These are phyloP conservation scores for Lactifluus hygrophoroides DNA, from an alignment of 768 basidiomycete genomes.

Conservation along the genomic window DNA sequence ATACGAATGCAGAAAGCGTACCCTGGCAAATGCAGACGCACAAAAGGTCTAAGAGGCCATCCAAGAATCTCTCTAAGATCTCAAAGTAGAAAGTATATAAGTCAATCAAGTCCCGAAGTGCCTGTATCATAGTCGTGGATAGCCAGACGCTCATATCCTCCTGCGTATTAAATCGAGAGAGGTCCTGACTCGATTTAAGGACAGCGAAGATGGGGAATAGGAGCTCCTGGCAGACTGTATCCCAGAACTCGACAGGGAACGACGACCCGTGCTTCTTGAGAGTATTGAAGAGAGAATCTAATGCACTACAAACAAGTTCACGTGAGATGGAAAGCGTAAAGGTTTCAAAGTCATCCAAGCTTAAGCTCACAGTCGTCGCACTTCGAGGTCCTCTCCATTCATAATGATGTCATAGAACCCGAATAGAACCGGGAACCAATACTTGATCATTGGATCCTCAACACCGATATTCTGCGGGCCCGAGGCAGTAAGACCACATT, in stretches of 20 bases:
- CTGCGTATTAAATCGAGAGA: constrained; percentile 89
- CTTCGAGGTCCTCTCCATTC: constrained; percentile 98
- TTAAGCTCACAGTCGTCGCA: constrained; percentile 77
- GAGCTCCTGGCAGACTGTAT: constrained; percentile 91
- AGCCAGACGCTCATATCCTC: constrained; percentile 99
- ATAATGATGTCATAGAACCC: constrained; percentile 99
- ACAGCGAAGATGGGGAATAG: constrained; percentile 98
- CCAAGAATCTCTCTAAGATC: constrained; percentile 80
- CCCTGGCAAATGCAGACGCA: constrained; percentile 99
- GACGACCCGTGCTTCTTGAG: constrained; percentile 81
- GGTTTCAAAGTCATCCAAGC: background rate
- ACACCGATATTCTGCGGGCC: constrained; percentile 32
- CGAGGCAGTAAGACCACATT: constrained; percentile 40
- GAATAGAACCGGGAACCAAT: constrained; percentile 94
- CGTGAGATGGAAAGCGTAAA: background rate
- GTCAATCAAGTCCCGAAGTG: constrained; percentile 89
- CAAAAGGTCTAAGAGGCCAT: constrained; percentile 87
- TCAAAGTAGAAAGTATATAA: constrained; percentile 95
- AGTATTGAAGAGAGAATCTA: constrained; percentile 94
- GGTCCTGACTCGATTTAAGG: constrained; percentile 84
- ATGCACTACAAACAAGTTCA: constrained; percentile 50
- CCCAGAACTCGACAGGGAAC: constrained; percentile 93
- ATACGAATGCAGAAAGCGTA: constrained; percentile 29
- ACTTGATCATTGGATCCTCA: constrained; percentile 89
- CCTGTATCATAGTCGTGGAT: constrained; percentile 98